phyloP scores from a whole-genome alignment of 129 eudicot genomes.

The Tagetes patula region DNA sequence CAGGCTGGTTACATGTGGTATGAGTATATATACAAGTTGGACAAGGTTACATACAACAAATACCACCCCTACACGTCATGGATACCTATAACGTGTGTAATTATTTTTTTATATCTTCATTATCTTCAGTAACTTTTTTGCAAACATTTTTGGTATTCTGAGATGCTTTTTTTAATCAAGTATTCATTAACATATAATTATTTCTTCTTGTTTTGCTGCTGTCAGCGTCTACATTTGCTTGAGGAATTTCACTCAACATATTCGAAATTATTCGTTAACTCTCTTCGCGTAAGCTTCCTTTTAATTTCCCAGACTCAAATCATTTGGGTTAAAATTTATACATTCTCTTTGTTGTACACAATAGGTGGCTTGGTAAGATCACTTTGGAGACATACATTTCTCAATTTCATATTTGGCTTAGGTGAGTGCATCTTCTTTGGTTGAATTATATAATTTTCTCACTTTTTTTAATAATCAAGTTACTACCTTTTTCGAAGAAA shows the following conservation, averaged over 20 bases:
- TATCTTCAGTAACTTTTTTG: not conserved
- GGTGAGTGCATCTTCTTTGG: constrained; percentile 37
- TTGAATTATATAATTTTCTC: not conserved
- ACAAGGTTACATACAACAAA: constrained; percentile 78
- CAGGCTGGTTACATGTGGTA: constrained; percentile 95
- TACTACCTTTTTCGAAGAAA: not conserved
- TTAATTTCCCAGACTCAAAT: constrained; percentile 12
- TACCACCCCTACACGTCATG: constrained; percentile 95
- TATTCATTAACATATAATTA: not conserved
- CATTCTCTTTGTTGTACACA: constrained; percentile 2
- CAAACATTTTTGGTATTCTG: constrained; percentile 1
- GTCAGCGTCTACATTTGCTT: constrained; percentile 87
- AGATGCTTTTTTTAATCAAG: not conserved
- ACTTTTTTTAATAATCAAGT: not conserved
- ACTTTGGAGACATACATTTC: constrained; percentile 92
- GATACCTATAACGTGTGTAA: constrained; percentile 88
- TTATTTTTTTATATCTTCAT: constrained; percentile 5
- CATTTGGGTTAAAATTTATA: not conserved
- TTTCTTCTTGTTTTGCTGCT: constrained; percentile 26
- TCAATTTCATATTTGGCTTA: constrained; percentile 95
- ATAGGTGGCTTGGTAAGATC: constrained; percentile 93
- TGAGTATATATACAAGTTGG: constrained; percentile 85
- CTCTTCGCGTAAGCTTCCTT: constrained; percentile 81
- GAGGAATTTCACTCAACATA: constrained; percentile 83
- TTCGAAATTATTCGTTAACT: constrained; percentile 74